Conservation (phyloP, 306 rosid species). For the Lotus japonicus region DNA sequence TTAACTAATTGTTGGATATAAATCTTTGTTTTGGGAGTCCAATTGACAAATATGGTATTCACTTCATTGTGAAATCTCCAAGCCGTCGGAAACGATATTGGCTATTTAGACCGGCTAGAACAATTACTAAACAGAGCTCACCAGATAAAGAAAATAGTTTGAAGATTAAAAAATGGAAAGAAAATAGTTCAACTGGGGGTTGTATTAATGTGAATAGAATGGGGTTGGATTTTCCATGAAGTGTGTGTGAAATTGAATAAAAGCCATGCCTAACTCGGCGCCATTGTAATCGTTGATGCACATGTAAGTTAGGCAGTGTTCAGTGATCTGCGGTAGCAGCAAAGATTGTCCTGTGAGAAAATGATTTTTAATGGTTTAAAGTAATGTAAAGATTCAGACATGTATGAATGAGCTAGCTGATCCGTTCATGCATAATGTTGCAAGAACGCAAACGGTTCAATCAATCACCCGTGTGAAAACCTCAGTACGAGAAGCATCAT, state of each 20-base stretch:
- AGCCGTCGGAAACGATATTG: too few relatives aligned
- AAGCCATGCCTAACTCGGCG: constrained; percentile 30
- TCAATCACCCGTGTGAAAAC: too few relatives aligned
- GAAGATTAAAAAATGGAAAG: neutral
- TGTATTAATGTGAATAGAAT: neutral
- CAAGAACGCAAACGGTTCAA: too few relatives aligned
- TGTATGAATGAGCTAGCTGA: neutral
- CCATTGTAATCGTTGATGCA: constrained; percentile 44
- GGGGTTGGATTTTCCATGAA: constrained; percentile 26
- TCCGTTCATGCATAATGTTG: too few relatives aligned
- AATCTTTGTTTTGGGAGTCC: too few relatives aligned
- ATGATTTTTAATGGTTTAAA: constrained; percentile 1
- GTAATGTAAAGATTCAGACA: constrained; percentile 6
- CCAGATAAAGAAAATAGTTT: neutral
- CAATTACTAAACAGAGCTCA: neutral
- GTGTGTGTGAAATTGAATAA: neutral
- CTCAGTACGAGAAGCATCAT: too few relatives aligned
- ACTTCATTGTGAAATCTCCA: too few relatives aligned
- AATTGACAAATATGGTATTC: too few relatives aligned
- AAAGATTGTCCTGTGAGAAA: constrained; percentile 8
- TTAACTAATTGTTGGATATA: too few relatives aligned
- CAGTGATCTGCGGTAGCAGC: constrained; percentile 46
- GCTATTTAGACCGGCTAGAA: too few relatives aligned
- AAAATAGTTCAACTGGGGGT: neutral
- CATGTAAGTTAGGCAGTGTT: constrained; percentile 39